Conservation (phyloP, 805 yeast genomes). For the Saccharomycopsis guyanensis region DNA sequence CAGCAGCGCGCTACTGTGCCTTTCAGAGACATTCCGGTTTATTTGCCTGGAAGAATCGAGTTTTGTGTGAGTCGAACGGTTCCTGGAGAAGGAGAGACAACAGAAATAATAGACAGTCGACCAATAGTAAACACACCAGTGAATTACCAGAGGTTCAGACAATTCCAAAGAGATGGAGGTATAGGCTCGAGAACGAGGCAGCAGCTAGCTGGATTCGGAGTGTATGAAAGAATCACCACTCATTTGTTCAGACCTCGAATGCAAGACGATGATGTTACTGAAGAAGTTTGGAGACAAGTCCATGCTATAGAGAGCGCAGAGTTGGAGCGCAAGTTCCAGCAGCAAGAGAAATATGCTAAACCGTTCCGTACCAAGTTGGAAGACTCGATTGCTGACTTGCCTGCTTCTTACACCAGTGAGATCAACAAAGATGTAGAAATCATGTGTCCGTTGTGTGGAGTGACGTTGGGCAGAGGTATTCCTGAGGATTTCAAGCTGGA, state of each 20-base stretch:
- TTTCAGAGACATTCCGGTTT: conserved; percentile 13
- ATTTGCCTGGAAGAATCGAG: conserved; percentile 10
- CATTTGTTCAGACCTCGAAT: background rate
- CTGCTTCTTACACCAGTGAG: conserved; percentile 26
- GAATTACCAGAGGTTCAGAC: background rate
- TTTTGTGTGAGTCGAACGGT: background rate
- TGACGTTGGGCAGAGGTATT: conserved; percentile 64
- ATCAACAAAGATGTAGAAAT: conserved; percentile 33
- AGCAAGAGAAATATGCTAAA: conserved; percentile 21
- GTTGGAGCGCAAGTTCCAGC: conserved; percentile 9
- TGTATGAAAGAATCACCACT: background rate
- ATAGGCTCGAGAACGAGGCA: background rate
- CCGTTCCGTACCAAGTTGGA: conserved; percentile 24
- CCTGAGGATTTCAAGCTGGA: conserved; percentile 41
- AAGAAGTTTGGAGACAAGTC: conserved; percentile 11
- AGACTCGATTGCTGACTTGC: conserved; percentile 24
- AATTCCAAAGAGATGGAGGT: background rate
- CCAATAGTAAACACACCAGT: background rate
- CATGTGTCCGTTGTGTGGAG: conserved; percentile 65
- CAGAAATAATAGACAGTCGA: background rate
- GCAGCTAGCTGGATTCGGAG: background rate
- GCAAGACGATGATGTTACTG: conserved; percentile 9
- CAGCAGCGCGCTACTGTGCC: conserved; percentile 15
- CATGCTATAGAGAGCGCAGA: conserved; percentile 9
- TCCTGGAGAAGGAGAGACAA: no score